These are phyloP conservation scores for Cinnamomum chago DNA, from an alignment of 164 flowering plant genomes.

Conservation along the genomic window DNA sequence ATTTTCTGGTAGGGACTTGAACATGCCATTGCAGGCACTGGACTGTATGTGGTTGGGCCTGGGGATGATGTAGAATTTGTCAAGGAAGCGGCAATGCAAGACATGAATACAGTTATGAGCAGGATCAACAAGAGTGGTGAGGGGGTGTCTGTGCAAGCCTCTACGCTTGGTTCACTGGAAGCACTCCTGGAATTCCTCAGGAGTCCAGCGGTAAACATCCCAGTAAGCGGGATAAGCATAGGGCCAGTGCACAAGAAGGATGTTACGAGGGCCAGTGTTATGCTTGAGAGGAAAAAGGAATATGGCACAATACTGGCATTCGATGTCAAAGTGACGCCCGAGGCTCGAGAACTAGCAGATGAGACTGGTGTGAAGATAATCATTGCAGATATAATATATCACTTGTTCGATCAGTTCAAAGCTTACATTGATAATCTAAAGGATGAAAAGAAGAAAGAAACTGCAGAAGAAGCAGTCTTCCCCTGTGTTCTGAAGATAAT, in stretches of 20 bases:
- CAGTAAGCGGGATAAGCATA: conserved; percentile 89
- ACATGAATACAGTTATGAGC: conserved; percentile 83
- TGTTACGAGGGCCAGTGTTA: conserved; percentile 94
- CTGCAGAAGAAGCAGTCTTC: conserved; percentile 95
- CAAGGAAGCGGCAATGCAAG: conserved; percentile 75
- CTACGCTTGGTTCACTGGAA: conserved; percentile 97
- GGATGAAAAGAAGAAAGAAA: conserved; percentile 92
- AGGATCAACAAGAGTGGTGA: conserved; percentile 93
- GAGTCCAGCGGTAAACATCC: conserved; percentile 77
- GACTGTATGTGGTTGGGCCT: conserved; percentile 80
- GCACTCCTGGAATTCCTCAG: conserved; percentile 92
- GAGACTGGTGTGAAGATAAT: conserved; percentile 88
- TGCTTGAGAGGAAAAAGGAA: conserved; percentile 99
- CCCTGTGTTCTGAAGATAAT: conserved; percentile 90
- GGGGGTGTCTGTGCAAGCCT: conserved; percentile 97
- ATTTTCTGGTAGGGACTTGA: conserved; percentile 68
- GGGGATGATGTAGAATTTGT: conserved; percentile 81
- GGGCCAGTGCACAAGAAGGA: conserved; percentile 98
- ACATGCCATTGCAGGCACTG: conserved; percentile 95
- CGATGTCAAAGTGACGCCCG: conserved; percentile 96
- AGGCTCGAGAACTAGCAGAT: conserved; percentile 93
- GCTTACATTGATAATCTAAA: conserved; percentile 85
- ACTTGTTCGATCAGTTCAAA: conserved; percentile 91
- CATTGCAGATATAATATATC: conserved; percentile 93
- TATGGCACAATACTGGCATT: conserved; percentile 92